Evolutionary conservation across 2,329 filamentous ascomycete genomes (phyloP), one percentile per base, ranked within the genome.

Genomic region (Sporothrix variecibatus): DNA sequence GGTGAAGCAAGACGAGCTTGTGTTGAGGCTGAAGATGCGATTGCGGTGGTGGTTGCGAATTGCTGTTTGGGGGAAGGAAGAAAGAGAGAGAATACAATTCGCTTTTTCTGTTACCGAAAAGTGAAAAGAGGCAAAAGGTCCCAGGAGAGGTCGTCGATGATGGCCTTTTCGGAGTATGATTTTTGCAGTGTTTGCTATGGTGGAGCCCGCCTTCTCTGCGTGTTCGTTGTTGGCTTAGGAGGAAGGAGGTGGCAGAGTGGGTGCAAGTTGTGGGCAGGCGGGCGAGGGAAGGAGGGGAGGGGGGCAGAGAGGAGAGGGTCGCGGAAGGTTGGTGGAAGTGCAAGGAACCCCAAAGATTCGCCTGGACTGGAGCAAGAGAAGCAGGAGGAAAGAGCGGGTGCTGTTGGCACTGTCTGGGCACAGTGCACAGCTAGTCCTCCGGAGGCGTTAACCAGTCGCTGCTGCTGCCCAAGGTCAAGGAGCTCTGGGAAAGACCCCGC

Each of bases 281-380:
- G 67, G 72, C 71, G 26, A 34, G 51, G 11, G 53, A 40, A 46
- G 38, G 60, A 65, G 60, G 46, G 56, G 51, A 40, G 46, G 65
- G 53, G 53, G n/a, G n/a, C n/a, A n/a, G n/a, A n/a, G n/a, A n/a
- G n/a, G 28, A 26, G 17, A 23, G 49, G 9, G 20, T 28, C n/a
- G 23, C 34, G 12, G 53, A 46, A 34, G 72, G 75, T 70, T 72
- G 69, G 72, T 76, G 74, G 77, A 79, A 79, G 75, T 73, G 77
- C 73, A 73, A 76, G 77, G 78, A 79, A 79, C 68, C 78, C 67
- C 64, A 77, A 78, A 78, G 78, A 79, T 77, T 75, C 75, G 28
- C 46, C 60, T 71, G 51, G 23, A 46, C 56, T 38, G 38, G 46
- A 43, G 38, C 40, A 23, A 20, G 43, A 38, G 72, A 68, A 67